Percentiles rank a stretch among this genome's conserved stretches.
phyloP scores from a whole-genome alignment of 2,329 filamentous ascomycete genomes.

The Diaporthe sp. region DNA sequence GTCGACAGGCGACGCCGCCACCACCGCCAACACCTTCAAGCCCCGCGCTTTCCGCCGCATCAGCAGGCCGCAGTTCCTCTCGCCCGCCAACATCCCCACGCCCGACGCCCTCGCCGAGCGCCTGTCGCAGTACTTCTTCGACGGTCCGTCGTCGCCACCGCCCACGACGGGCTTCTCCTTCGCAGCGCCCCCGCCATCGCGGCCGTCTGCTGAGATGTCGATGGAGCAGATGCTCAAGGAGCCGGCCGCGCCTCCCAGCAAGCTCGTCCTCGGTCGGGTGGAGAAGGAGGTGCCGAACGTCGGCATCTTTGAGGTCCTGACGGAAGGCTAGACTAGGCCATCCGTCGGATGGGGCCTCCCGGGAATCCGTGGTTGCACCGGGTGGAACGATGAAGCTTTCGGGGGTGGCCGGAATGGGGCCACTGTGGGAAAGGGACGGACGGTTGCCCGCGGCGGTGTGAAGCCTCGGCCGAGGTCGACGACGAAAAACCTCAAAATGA shows the following conservation, averaged over 20 bases:
- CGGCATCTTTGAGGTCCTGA: slow-evolving; percentile 42
- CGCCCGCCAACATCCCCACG: slow-evolving; percentile 30
- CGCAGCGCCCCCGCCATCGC: not conserved
- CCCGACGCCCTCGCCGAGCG: slow-evolving; percentile 38
- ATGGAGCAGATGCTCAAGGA: slow-evolving; percentile 42
- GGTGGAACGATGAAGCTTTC: slow-evolving; percentile 15
- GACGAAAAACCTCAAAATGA: not conserved
- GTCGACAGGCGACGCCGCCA: slow-evolving; percentile 30
- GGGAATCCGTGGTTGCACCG: not conserved
- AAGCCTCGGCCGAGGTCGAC: slow-evolving; percentile 1
- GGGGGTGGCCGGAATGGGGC: not conserved
- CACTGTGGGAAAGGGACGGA: not conserved
- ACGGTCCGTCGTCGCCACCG: slow-evolving; percentile 2
- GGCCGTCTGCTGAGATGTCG: slow-evolving; percentile 1
- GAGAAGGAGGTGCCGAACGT: slow-evolving; percentile 37
- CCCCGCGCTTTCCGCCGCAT: slow-evolving; percentile 39
- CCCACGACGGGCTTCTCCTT: not conserved
- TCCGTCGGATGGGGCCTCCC: too few species aligned
- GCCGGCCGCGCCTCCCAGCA: slow-evolving; percentile 27
- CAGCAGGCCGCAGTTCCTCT: slow-evolving; percentile 41
- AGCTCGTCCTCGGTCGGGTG: slow-evolving; percentile 24
- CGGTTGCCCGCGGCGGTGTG: not conserved
- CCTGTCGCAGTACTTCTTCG: slow-evolving; percentile 40
- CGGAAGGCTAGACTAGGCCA: slow-evolving; percentile 17
- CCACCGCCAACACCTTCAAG: slow-evolving; percentile 32